Conservation (phyloP, 2,329 filamentous ascomycete genomes). For the Lasiodiplodia citricola region DNA sequence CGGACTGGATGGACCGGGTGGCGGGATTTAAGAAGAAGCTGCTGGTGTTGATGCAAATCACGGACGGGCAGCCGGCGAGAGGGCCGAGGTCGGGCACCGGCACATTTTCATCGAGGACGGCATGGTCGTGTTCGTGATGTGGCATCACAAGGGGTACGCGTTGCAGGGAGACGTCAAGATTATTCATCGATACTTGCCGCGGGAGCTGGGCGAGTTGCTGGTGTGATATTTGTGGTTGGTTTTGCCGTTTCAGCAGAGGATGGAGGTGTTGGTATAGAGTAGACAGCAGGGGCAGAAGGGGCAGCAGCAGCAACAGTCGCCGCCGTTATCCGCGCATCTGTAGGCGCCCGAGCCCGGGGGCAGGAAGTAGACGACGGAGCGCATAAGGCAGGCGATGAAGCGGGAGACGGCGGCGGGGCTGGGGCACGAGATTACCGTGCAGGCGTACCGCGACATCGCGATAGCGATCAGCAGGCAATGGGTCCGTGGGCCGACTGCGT, state of each 20-base stretch:
- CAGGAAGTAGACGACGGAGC: conserved; percentile 28
- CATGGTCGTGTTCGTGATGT: conserved; percentile 32
- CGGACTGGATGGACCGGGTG: neutral
- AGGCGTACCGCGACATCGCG: conserved; percentile 30
- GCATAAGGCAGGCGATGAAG: conserved; percentile 29
- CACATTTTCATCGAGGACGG: conserved; percentile 34
- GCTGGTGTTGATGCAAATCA: conserved; percentile 32
- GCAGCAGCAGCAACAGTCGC: neutral
- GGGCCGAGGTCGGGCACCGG: conserved; percentile 20
- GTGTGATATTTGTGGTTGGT: conserved; percentile 32
- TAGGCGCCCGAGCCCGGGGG: conserved; percentile 28
- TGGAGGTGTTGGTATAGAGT: neutral
- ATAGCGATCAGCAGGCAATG: conserved; percentile 32
- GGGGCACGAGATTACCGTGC: conserved; percentile 28
- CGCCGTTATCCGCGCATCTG: conserved; percentile 28
- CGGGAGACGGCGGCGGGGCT: conserved; percentile 28
- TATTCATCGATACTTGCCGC: conserved; percentile 36
- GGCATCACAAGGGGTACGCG: conserved; percentile 33
- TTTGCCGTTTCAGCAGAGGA: conserved; percentile 28
- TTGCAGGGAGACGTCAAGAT: conserved; percentile 32
- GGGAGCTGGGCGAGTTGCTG: conserved; percentile 34
- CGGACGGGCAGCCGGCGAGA: conserved; percentile 30
- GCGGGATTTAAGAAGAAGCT: conserved; percentile 30
- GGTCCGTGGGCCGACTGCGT: conserved; percentile 26
- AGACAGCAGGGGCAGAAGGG: neutral